Evolutionary conservation across 495 filamentous ascomycete species (phyloP), one percentile per base, ranked within the genome.

Genomic region (Xylaria venustula): DNA sequence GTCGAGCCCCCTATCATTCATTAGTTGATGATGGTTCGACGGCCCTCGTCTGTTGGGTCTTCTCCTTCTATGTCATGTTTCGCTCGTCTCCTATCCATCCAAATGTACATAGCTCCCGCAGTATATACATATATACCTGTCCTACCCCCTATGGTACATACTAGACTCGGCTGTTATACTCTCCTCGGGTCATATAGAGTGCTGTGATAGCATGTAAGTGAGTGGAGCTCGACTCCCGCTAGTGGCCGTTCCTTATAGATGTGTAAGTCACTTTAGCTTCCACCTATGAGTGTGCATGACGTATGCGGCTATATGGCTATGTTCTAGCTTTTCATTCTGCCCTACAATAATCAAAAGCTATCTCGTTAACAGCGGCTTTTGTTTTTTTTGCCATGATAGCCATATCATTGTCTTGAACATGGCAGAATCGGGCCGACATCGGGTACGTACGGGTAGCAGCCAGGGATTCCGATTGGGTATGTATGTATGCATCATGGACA

Each of bases 101-200:
- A 57, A 69, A 34, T 71, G 69, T 69, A 71, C 68, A 71, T 71
- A 71, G 64, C 60, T 62, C 68, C 58, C 52, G 45, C 60, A 68
- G 60, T 68, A 63, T 61, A 67, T 68, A 71, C 25, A 53, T 45
- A 50, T 14, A 50, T 45, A 45, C 22, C 7, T 34, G 11, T 34
- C 5, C 11, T 34, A 34, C 30, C 11, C 11, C 5, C 30, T 34
- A 11, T n/a, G n/a, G n/a, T n/a, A n/a, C n/a, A n/a, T n/a, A n/a
- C n/a, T n/a, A n/a, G n/a, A n/a, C n/a, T n/a, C n/a, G n/a, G n/a
- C n/a, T n/a, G n/a, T n/a, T n/a, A n/a, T n/a, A n/a, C n/a, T n/a
- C n/a, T n/a, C n/a, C n/a, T n/a, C n/a, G n/a, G n/a, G n/a, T n/a
- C n/a, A n/a, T n/a, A n/a, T n/a, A n/a, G n/a, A n/a, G n/a, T n/a